Base-by-base conservation (phyloP, 352 stramenopile species). In the Phytophthora colocasiae region DNA sequence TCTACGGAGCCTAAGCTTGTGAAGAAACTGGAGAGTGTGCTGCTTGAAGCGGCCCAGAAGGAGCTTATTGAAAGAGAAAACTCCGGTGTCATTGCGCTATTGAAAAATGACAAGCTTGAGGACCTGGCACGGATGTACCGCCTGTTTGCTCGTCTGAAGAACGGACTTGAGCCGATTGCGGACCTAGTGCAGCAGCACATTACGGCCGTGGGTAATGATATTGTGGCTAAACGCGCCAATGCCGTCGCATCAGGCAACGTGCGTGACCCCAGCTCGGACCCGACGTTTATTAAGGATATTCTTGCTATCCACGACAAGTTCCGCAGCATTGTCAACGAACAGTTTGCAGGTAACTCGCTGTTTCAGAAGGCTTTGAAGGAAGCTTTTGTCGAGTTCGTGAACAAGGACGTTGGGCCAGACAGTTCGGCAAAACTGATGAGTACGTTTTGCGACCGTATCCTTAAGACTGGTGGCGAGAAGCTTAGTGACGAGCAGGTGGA, bases 281-380 rank as follows among this genome's bases (percentile, higher is more conserved):
- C 96, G 2, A 87, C 92, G 54, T 99, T 99, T 77, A 98, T 99
- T 45, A 99, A 99, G 83, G 90, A 95, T 55, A 97, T 99, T 55
- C 88, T 99, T 63, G 87, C 89, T 14, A 95, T 98, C 47, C 96
- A 99, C 82, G 97, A 99, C 65, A 99, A 99, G 74, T 99, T 99
- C 81, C 87, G 98, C 32, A 93, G 81, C 48, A 92, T 99, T 26
- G 97, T 99, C 58, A 98, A 98, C 60, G 91, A 98, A 43, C 96
- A 99, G 60, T 99, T 99, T 78, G 81, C 87, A 8, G 93, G 90
- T 45, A 98, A 99, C 71, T 96, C 96, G 32, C 86, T 99, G 1
- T 99, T 99, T 69, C 97, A 99, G 80, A 99, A 99, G 83, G 98
- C 97, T 2, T 80, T 99, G 44, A 99, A 99, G 81, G 97, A 99